phyloP scores from a whole-genome alignment of 192 early-diverging fungal genomes.

The Coemansia biformis region DNA sequence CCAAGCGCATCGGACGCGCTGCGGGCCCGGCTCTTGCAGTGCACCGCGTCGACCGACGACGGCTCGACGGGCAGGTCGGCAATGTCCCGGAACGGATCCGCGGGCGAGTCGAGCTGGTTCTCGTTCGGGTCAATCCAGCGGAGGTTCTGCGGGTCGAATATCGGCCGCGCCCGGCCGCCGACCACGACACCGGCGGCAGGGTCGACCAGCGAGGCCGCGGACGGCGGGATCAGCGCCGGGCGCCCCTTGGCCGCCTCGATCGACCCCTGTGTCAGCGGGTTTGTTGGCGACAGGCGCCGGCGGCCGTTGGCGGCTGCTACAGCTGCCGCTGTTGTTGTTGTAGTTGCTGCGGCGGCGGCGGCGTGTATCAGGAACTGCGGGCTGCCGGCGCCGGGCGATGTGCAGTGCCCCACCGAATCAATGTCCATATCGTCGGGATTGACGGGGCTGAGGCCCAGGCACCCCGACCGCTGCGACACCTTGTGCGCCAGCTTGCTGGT shows the following conservation, averaged over 20 bases:
- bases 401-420: constrained; percentile 6
- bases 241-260: constrained; percentile 22
- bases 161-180: constrained; percentile 27
- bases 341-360: no score
- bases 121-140: constrained; percentile 46
- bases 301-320: constrained; percentile 8
- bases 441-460: constrained; percentile 17
- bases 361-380: constrained; percentile 3
- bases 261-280: constrained; percentile 16
- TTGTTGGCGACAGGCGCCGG: constrained; percentile 13
- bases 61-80: constrained; percentile 40
- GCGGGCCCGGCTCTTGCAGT: constrained; percentile 13
- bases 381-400: constrained; percentile 2
- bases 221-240: constrained; percentile 36
- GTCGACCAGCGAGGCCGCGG: constrained; percentile 22
- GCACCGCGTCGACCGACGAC: constrained; percentile 14
- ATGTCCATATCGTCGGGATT: constrained; percentile 23
- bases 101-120: constrained; percentile 6
- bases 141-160: constrained; percentile 46
- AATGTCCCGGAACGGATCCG: constrained; percentile 46
- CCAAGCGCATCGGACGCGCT: constrained; percentile 37
- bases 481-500: constrained; percentile 41
- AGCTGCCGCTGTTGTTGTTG: no score
- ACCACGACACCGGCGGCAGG: constrained; percentile 3
- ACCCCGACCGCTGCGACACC: constrained; percentile 32